These are phyloP conservation scores for Aureobasidium uvarum DNA, from an alignment of 2,329 filamentous ascomycete genomes.

Conservation along the genomic window DNA sequence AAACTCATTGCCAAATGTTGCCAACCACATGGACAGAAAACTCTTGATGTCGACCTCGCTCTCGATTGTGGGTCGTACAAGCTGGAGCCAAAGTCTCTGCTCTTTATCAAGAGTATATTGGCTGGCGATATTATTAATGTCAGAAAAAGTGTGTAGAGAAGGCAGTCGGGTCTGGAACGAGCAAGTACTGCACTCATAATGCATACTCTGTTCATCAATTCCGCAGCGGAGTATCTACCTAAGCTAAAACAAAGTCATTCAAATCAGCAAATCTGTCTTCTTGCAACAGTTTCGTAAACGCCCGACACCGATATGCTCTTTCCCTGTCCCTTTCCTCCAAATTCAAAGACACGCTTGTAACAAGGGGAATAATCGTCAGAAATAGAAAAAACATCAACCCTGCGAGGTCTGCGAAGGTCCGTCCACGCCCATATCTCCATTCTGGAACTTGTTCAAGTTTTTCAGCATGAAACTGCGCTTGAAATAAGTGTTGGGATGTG, in stretches of 20 bases:
- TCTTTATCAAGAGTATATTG: too few species aligned
- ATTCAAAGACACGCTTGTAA: not conserved
- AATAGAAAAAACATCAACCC: not conserved
- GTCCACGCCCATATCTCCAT: slow-evolving; percentile 41
- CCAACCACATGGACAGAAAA: too few species aligned
- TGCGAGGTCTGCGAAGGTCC: slow-evolving; percentile 28
- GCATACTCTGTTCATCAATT: not conserved
- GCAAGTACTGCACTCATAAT: not conserved
- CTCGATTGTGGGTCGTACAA: too few species aligned
- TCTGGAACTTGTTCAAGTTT: slow-evolving; percentile 60
- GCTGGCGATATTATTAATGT: too few species aligned
- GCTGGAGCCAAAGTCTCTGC: too few species aligned
- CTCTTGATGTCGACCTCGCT: too few species aligned
- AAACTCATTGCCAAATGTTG: too few species aligned
- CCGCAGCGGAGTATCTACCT: not conserved
- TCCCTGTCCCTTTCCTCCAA: not conserved
- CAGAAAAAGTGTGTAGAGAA: too few species aligned
- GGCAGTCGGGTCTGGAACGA: too few species aligned
- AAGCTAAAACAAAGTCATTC: not conserved
- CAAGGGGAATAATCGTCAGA: not conserved
- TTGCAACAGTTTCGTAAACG: not conserved
- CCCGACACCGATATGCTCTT: not conserved
- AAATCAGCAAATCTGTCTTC: not conserved
- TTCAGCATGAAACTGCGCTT: slow-evolving; percentile 89
- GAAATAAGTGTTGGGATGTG: slow-evolving; percentile 98